These are phyloP conservation scores for Fomitopsis palustris DNA, from an alignment of 1,284 basidiomycete genomes.

Conservation along the genomic window DNA sequence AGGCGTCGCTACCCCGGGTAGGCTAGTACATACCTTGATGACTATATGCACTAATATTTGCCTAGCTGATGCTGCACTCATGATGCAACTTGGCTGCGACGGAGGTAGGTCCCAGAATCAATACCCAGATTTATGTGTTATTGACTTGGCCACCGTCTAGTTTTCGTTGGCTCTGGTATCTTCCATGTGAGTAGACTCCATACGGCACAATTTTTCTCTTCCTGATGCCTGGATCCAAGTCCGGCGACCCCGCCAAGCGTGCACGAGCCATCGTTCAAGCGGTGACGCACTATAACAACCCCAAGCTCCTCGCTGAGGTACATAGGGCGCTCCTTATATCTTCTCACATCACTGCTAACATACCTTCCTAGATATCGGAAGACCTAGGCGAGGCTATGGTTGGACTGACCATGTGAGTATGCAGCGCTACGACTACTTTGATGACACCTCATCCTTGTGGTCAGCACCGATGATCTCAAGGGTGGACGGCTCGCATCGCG, in stretches of 20 bases:
- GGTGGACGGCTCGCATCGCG: conserved; percentile 55
- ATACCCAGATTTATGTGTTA: conserved; percentile 9
- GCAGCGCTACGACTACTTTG: not conserved
- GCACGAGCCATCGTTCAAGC: conserved; percentile 98
- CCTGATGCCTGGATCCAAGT: conserved; percentile 41
- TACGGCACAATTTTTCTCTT: not conserved
- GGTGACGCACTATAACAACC: conserved; percentile 95
- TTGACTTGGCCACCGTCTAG: conserved; percentile 34
- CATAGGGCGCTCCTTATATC: conserved; percentile 9
- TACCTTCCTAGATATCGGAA: conserved; percentile 68
- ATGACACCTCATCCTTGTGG: not conserved
- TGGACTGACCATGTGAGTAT: conserved; percentile 76
- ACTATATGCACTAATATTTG: conserved; percentile 4
- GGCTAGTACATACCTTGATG: conserved; percentile 14
- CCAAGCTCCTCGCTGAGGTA: conserved; percentile 79
- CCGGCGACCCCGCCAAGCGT: conserved; percentile 90
- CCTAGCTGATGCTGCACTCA: conserved; percentile 90
- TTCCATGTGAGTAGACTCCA: conserved; percentile 64
- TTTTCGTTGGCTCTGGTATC: conserved; percentile 94
- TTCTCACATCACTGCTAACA: conserved; percentile 6
- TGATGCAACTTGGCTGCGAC: conserved; percentile 99
- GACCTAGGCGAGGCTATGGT: conserved; percentile 92
- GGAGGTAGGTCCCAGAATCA: conserved; percentile 63
- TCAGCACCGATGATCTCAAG: conserved; percentile 41
- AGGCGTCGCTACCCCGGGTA: conserved; percentile 93